Base-by-base conservation (phyloP, 164 flowering plant species). In the Brasenia schreberi region DNA sequence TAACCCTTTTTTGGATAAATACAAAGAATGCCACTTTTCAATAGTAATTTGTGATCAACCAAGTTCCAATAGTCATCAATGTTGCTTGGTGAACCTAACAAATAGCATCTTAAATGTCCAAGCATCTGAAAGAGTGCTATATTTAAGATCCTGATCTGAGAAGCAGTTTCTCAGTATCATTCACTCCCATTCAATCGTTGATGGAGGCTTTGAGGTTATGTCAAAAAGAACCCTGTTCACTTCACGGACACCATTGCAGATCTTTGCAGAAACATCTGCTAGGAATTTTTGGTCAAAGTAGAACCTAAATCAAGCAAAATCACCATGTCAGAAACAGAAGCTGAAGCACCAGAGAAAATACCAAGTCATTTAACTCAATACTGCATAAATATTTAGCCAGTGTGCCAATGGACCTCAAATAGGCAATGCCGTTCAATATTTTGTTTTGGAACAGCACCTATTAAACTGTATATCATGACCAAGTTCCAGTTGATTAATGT, bases 171-270 rank as follows among this genome's bases (percentile, higher is more conserved):
- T 49, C 3, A 49, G 12, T 49, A 49, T 3, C 56, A 14, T 49
- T 84, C 74, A 91, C 77, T 94, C 93, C 96, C 96, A 91, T 72
- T 89, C 96, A 53, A 89, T 86, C 18, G 96, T 91, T 56, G 97
- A 84, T 43, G 99, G 99, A 66, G 99, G 99, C 77, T 94, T 94
- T 7, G 99, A 88, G 63, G 99, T 94, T 23, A 91, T 91, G 80
- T 94, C 99, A 66, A 72, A 87, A 69, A 85, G 85, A 62, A 94
- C 96, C 27, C 96, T 78, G 68, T 94, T 91, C 52, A 94, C 96
- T 66, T 96, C 99, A 1, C 87, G 78, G 66, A 91, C 96, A 66
- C 82, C 81, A 65, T 91, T 94, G 84, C 91, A 86, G 53, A 94
- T 94, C 77, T 84, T 91, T 59, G 88, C 77, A 0, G 96, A 72